A percentile compares a stretch with the other conserved stretches of the same genome.
phyloP scores from a whole-genome alignment of 31 red algal genomes.

The Bonnemaisonia californica region DNA sequence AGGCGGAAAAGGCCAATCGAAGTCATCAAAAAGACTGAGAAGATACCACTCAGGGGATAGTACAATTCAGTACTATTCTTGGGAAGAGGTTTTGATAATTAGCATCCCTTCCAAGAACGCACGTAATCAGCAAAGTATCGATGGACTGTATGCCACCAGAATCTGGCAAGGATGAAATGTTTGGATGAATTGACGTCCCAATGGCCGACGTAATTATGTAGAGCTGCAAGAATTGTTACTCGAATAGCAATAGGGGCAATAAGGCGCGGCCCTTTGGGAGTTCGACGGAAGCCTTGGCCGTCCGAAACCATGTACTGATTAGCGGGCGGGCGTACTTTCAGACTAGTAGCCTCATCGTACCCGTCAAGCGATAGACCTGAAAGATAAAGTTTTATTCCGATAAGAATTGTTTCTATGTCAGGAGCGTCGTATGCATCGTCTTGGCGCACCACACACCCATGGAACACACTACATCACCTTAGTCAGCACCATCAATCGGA shows the following conservation, averaged over 20 bases:
- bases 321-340: too few relatives aligned
- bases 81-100: neutral
- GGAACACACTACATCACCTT: too few relatives aligned
- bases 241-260: neutral
- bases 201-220: conserved; percentile 12
- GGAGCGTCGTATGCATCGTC: too few relatives aligned
- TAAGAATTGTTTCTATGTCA: too few relatives aligned
- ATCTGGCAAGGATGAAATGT: neutral
- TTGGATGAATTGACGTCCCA: conserved; percentile 21
- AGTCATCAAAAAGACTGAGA: conserved; percentile 1
- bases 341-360: too few relatives aligned
- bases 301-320: neutral
- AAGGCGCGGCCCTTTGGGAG: neutral
- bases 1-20: conserved; percentile 8
- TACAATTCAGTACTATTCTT: neutral
- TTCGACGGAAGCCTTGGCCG: neutral
- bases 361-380: too few relatives aligned
- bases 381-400: too few relatives aligned
- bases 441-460: too few relatives aligned
- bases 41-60: neutral
- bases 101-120: neutral
- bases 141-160: conserved; percentile 1
- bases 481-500: too few relatives aligned
- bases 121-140: neutral
- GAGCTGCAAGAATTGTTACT: neutral